Evolutionary conservation across 495 filamentous ascomycete genomes (phyloP).

Genomic region (Lineolata rhizophorae): DNA sequence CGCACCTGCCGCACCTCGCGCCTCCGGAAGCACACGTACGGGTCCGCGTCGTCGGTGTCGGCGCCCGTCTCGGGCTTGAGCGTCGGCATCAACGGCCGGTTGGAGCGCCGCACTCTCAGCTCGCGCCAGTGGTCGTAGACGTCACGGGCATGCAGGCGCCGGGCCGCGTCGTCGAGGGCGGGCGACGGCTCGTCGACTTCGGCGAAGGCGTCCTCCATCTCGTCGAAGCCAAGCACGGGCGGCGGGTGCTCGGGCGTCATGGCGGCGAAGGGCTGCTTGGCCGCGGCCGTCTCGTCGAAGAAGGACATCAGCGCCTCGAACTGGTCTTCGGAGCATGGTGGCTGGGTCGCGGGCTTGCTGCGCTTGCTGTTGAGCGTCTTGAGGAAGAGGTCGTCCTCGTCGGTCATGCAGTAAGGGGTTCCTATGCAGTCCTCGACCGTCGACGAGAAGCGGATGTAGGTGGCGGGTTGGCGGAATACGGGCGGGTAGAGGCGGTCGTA

Average conservation of each 20-base stretch:
- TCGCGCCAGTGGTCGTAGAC: constrained; percentile 85
- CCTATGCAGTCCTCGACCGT: constrained; percentile 88
- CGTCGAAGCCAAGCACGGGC: constrained; percentile 56
- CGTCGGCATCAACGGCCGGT: constrained; percentile 43
- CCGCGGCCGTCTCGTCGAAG: constrained; percentile 67
- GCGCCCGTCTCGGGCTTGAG: constrained; percentile 84
- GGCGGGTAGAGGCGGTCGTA: constrained; percentile 79
- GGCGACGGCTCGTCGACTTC: no score
- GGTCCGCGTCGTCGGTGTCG: constrained; percentile 88
- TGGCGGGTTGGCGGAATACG: constrained; percentile 57
- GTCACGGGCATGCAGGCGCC: constrained; percentile 56
- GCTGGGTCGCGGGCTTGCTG: constrained; percentile 27
- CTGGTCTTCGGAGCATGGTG: constrained; percentile 61
- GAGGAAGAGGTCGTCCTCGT: constrained; percentile 70
- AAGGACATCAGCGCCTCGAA: constrained; percentile 91
- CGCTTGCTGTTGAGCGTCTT: constrained; percentile 63
- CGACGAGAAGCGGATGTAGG: constrained; percentile 93
- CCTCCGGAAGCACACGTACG: constrained; percentile 94
- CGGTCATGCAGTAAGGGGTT: constrained; percentile 77
- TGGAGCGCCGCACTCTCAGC: constrained; percentile 38
- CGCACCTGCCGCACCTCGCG: constrained; percentile 85
- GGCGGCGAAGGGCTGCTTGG: constrained; percentile 65
- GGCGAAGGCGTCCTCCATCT: constrained; percentile 59
- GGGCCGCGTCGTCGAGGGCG: constrained; percentile 39
- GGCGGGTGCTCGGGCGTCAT: constrained; percentile 57